These are phyloP conservation scores for Nephelium lappaceum DNA, from an alignment of 345 rosid species.

Conservation along the genomic window DNA sequence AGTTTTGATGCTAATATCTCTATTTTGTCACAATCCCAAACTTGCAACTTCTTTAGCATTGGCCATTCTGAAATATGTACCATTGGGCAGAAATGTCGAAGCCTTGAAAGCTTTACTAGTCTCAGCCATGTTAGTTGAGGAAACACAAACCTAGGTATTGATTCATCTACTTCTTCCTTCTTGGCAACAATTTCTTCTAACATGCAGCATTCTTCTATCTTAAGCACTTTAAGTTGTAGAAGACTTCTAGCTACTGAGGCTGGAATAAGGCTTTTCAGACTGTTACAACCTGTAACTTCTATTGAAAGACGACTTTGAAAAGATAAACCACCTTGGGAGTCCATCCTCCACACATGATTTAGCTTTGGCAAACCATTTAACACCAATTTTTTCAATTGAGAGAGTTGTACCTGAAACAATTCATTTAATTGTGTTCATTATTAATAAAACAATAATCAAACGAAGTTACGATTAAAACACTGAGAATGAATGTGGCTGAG, in stretches of 20 bases:
- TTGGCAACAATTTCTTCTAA: not conserved
- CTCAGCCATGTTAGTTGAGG: not conserved
- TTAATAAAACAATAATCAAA: too few species aligned
- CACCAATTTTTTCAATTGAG: conserved; percentile 5
- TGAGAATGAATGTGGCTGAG: too few species aligned
- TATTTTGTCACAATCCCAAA: conserved; percentile 12
- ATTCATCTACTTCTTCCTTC: not conserved
- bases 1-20: conserved; percentile 10
- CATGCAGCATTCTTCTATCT: not conserved
- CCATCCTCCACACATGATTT: not conserved
- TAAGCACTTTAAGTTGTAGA: not conserved
- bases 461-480: too few species aligned
- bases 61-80: conserved; percentile 24
- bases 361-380: not conserved
- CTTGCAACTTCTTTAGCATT: not conserved
- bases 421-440: too few species aligned
- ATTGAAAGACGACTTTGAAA: not conserved
- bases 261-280: not conserved
- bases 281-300: not conserved
- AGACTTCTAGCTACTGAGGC: not conserved
- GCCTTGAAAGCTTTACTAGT: not conserved
- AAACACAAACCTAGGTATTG: conserved; percentile 5
- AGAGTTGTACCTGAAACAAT: too few species aligned
- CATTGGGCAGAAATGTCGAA: conserved; percentile 18
- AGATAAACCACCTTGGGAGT: not conserved